Evolutionary conservation across 192 early-diverging fungal genomes (phyloP).

Genomic region (Martensiomyces pterosporus): DNA sequence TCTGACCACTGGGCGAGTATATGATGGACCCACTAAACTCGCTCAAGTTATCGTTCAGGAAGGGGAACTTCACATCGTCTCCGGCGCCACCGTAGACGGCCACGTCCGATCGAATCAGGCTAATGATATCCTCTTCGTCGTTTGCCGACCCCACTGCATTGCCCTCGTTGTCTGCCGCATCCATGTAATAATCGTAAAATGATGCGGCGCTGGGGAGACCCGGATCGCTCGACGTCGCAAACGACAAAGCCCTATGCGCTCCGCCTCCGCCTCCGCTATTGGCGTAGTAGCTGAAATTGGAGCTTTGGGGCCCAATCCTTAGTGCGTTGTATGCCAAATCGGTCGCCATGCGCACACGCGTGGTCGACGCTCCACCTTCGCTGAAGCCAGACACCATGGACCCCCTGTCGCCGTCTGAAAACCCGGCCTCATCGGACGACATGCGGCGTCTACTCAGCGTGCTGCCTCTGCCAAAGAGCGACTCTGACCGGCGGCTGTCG

Average conservation of each 20-base stretch:
- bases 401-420: conserved; percentile 20
- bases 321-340: conserved; percentile 39
- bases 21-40: conserved; percentile 33
- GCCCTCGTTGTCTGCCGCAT: no score
- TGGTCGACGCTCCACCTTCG: conserved; percentile 41
- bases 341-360: conserved; percentile 41
- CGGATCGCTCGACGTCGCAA: conserved; percentile 34
- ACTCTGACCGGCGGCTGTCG: conserved; percentile 26
- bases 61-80: conserved; percentile 48
- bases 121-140: conserved; percentile 25
- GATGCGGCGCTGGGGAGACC: conserved; percentile 27
- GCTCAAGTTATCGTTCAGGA: conserved; percentile 41
- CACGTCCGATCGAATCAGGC: conserved; percentile 35
- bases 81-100: conserved; percentile 38
- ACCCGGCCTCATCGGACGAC: not conserved
- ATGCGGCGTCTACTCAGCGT: not conserved
- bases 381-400: conserved; percentile 37
- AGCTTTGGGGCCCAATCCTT: conserved; percentile 24
- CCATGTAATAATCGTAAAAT: conserved; percentile 28
- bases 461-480: conserved; percentile 8
- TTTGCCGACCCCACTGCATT: conserved; percentile 1
- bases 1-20: conserved; percentile 27
- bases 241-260: conserved; percentile 20
- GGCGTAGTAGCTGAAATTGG: conserved; percentile 14
- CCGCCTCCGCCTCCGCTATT: not conserved